Percentiles rank a stretch among this genome's conserved stretches.
Conservation (phyloP, 2,329 filamentous ascomycete genomes). For the Neonectria sp. region DNA sequence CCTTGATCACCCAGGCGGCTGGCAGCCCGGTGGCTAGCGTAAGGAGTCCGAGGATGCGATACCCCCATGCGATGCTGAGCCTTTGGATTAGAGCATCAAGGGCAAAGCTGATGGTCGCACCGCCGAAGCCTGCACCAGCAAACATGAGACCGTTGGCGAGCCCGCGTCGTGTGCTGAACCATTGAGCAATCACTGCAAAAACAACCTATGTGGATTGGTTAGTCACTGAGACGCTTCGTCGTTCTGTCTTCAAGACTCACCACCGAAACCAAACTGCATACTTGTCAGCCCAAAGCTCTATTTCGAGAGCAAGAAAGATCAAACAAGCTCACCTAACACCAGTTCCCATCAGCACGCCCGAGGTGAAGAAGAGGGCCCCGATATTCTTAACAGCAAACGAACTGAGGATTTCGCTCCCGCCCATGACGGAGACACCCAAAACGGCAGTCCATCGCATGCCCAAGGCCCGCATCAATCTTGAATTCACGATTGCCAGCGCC, state of each 20-base stretch:
- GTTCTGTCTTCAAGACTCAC: conserved; percentile 51
- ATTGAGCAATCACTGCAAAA: conserved; percentile 66
- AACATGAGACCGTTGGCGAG: conserved; percentile 69
- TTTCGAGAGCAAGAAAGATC: not conserved
- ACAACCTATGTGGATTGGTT: conserved; percentile 51
- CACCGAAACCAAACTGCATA: conserved; percentile 57
- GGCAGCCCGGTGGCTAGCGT: conserved; percentile 68
- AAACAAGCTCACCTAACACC: conserved; percentile 48
- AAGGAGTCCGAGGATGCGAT: conserved; percentile 65
- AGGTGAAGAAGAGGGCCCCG: conserved; percentile 54
- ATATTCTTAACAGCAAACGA: conserved; percentile 54
- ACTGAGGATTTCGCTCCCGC: conserved; percentile 63
- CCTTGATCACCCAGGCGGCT: conserved; percentile 66
- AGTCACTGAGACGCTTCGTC: not conserved
- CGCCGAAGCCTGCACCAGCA: conserved; percentile 68
- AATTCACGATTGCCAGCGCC: conserved; percentile 66
- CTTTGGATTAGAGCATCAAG: conserved; percentile 62
- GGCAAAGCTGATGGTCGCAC: conserved; percentile 65
- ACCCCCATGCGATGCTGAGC: conserved; percentile 64
- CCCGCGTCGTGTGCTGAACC: conserved; percentile 67
- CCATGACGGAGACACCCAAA: conserved; percentile 66
- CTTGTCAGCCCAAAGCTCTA: conserved; percentile 11
- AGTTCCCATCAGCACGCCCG: conserved; percentile 51
- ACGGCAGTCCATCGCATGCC: conserved; percentile 64
- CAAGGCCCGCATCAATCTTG: conserved; percentile 64